Percentiles rank a stretch among this genome's conserved stretches.
Evolutionary conservation across 305 asterid genomes (phyloP).

Genomic region (Fraxinus nigra): DNA sequence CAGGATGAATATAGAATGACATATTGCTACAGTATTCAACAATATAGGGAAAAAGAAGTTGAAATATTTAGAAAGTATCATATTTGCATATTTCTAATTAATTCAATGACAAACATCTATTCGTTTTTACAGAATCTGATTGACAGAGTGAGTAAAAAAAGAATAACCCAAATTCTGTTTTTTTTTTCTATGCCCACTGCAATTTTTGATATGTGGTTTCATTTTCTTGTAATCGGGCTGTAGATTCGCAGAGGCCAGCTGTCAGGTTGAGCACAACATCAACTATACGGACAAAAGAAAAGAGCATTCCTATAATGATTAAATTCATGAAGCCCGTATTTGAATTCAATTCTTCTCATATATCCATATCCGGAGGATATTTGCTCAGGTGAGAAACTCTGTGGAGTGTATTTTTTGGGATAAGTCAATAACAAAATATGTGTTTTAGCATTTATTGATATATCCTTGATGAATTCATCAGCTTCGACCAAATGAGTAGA

Average conservation of each 20-base stretch:
- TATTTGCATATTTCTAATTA: background rate
- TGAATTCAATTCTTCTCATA: constrained; percentile 72
- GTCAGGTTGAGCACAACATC: constrained; percentile 80
- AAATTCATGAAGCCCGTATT: constrained; percentile 80
- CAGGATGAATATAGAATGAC: background rate
- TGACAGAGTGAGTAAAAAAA: background rate
- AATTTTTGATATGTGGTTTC: background rate
- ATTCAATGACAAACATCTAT: background rate
- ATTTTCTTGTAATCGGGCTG: constrained; percentile 17
- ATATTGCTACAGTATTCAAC: background rate
- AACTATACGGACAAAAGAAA: constrained; percentile 55
- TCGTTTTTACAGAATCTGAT: background rate
- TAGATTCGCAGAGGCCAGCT: constrained; percentile 73
- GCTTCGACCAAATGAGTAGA: constrained; percentile 65
- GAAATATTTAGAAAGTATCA: background rate
- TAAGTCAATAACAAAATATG: background rate
- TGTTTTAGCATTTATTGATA: background rate
- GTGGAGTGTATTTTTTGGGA: background rate
- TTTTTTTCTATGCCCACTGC: background rate
- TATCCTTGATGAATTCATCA: constrained; percentile 32
- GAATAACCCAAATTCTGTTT: background rate
- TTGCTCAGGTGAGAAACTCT: constrained; percentile 53
- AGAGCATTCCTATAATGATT: constrained; percentile 52
- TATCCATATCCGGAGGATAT: constrained; percentile 65
- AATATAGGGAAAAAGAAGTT: background rate